Percentiles rank a stretch among this genome's conserved stretches.
These are phyloP conservation scores for Trichoderma erinaceum DNA, from an alignment of 495 filamentous ascomycete genomes.

Conservation along the genomic window DNA sequence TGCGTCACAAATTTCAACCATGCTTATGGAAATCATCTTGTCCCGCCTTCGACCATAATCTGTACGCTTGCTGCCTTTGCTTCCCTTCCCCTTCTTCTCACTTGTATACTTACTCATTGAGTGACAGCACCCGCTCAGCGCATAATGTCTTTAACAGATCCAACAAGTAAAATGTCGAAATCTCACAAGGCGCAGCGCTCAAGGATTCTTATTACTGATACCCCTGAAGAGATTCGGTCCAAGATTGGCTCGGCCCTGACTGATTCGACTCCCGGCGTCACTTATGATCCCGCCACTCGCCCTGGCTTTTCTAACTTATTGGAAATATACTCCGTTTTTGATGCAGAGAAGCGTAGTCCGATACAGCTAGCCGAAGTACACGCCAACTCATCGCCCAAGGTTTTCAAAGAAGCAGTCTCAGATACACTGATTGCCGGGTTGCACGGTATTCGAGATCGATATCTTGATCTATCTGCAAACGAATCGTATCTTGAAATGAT, in stretches of 20 bases:
- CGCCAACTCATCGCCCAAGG: slow-evolving; percentile 44
- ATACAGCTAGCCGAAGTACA: slow-evolving; percentile 52
- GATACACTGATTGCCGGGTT: slow-evolving; percentile 51
- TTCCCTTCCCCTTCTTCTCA: neutral
- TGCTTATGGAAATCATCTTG: slow-evolving; percentile 56
- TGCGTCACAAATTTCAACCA: slow-evolving; percentile 81
- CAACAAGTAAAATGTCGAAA: slow-evolving; percentile 86
- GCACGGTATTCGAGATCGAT: slow-evolving; percentile 54
- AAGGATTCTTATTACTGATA: slow-evolving; percentile 75
- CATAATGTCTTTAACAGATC: slow-evolving; percentile 81
- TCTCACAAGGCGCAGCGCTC: slow-evolving; percentile 64
- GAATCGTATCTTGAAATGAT: slow-evolving; percentile 53
- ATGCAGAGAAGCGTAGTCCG: slow-evolving; percentile 37
- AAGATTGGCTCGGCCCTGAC: slow-evolving; percentile 75
- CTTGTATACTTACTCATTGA: neutral
- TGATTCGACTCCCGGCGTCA: slow-evolving; percentile 56
- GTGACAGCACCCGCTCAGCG: slow-evolving; percentile 54
- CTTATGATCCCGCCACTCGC: slow-evolving; percentile 61
- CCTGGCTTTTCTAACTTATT: slow-evolving; percentile 87
- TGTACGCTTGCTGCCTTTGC: slow-evolving; percentile 44
- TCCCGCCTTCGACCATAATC: slow-evolving; percentile 65
- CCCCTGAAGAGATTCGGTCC: slow-evolving; percentile 47
- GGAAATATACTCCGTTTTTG: slow-evolving; percentile 63
- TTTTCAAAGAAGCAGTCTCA: slow-evolving; percentile 63
- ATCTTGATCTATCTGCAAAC: slow-evolving; percentile 44